Evolutionary conservation across 2,329 filamentous ascomycete species (phyloP), one percentile per base, ranked within the genome.

Genomic region (Plectosphaerella plurivora): DNA sequence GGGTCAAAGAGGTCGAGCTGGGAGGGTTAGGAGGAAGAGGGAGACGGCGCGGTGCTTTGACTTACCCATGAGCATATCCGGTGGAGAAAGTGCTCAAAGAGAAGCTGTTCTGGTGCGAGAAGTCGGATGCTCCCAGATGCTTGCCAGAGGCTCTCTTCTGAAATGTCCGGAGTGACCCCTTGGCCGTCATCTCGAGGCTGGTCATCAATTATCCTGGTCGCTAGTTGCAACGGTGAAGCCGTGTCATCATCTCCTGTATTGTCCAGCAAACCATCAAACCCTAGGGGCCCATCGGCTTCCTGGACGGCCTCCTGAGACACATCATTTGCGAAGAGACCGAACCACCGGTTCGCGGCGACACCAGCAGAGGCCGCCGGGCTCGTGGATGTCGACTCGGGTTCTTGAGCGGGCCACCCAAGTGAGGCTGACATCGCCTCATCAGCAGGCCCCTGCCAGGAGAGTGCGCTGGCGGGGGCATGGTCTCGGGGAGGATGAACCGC

Each of bases 1-100:
- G 53, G 47, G n/a, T 55, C 53, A 24, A 55, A 55, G 12, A 55
- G 25, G 39, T 55, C 53, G 47, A 55, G 52, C 53, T 54, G 22
- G 14, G 2, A 33, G 28, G 4, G 28, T 33, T 12, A 9, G 16
- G 18, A 5, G 11, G 10, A 3, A 15, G 3, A 2, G 1, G 3
- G 12, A 22, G 22, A 6, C 25, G 15, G 6, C 3, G 22, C 9
- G 10, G n/a, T 5, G 3, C 11, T 4, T 9, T 22, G 22, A 22
- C 15, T 33, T 12, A 33, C 28, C 53, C 51, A 55, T 25, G 15
- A 35, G 36, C 51, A 51, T 10, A 55, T 48, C 10, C 45, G 53
- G 22, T 42, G 15, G 12, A 55, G 45, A 45, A 53, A 55, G 4
- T 53, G 53, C 33, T 53, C 47, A 15, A 55, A 55, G 4, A 53